phyloP scores from a whole-genome alignment of 192 early-diverging fungal genomes.

The Pilaira anomala region DNA sequence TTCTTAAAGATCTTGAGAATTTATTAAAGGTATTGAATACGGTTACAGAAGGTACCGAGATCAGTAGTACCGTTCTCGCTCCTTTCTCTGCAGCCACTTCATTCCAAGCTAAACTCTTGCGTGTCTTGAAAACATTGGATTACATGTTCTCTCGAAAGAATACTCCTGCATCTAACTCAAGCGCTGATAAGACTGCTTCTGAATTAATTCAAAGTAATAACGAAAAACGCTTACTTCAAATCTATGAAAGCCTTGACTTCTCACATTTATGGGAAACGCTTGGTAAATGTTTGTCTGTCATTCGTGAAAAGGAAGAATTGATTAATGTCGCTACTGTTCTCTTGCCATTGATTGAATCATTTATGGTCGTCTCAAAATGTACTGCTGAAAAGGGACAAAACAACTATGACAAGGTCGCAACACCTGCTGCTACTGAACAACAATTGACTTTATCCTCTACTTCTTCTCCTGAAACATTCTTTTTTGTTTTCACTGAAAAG shows the following conservation, averaged over 20 bases:
- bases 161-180: slow-evolving; percentile 34
- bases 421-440: neutral
- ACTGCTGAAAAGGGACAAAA: slow-evolving; percentile 45
- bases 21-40: slow-evolving; percentile 58
- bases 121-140: slow-evolving; percentile 93
- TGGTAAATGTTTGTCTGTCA: slow-evolving; percentile 67
- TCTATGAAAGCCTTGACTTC: slow-evolving; percentile 54
- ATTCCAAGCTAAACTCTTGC: slow-evolving; percentile 86
- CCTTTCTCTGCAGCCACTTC: slow-evolving; percentile 85
- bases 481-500: slow-evolving; percentile 86
- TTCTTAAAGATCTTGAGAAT: slow-evolving; percentile 66
- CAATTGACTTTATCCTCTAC: neutral
- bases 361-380: slow-evolving; percentile 97
- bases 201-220: slow-evolving; percentile 30
- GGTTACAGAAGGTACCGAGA: slow-evolving; percentile 60
- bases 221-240: slow-evolving; percentile 47
- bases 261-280: slow-evolving; percentile 74
- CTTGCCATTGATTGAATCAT: slow-evolving; percentile 92
- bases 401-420: neutral
- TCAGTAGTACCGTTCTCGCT: slow-evolving; percentile 69
- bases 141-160: slow-evolving; percentile 68
- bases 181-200: slow-evolving; percentile 26
- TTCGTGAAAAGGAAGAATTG: slow-evolving; percentile 75
- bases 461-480: slow-evolving; percentile 54
- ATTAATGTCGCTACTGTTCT: slow-evolving; percentile 90